A percentile compares a stretch with the other conserved stretches of the same genome.
Evolutionary conservation across 225 moss, liverwort and hornwort genomes (phyloP).

Genomic region (Pseudisothecium myosuroides): DNA sequence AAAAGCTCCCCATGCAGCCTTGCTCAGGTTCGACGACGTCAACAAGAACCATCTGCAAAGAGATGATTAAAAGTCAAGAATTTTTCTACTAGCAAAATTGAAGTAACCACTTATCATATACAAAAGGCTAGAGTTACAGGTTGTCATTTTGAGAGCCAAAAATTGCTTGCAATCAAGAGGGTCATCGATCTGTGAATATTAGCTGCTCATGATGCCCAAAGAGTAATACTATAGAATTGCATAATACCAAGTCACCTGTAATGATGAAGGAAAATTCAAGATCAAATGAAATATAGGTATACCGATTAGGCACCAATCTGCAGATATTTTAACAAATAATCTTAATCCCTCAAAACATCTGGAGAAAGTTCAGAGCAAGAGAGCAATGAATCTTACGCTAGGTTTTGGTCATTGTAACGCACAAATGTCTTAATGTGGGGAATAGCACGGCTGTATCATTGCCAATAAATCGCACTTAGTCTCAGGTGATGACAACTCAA

Average conservation of each 20-base stretch:
- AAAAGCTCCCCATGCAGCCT: constrained; percentile 92
- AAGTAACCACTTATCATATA: background rate
- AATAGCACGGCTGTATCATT: constrained; percentile 63
- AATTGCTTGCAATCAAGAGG: background rate
- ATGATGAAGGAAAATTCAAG: background rate
- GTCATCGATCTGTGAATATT: background rate
- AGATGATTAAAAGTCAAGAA: background rate
- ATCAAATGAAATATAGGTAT: background rate
- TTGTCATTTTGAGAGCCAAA: background rate
- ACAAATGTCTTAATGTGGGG: constrained; percentile 93
- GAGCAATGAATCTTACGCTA: constrained; percentile 49
- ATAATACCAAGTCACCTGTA: background rate
- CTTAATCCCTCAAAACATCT: background rate
- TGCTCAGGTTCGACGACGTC: constrained; percentile 93
- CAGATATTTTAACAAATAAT: background rate
- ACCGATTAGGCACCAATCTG: background rate
- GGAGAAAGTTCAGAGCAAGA: background rate
- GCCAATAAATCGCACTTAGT: background rate
- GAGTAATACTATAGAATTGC: background rate
- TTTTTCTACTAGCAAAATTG: background rate
- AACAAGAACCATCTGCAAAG: constrained; percentile 71
- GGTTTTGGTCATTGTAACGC: constrained; percentile 65
- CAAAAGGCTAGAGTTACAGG: background rate
- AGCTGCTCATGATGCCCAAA: background rate
- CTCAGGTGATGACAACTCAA: background rate